These are phyloP conservation scores for Pulveroboletus sp. DNA, from an alignment of 768 basidiomycete genomes.

Conservation along the genomic window DNA sequence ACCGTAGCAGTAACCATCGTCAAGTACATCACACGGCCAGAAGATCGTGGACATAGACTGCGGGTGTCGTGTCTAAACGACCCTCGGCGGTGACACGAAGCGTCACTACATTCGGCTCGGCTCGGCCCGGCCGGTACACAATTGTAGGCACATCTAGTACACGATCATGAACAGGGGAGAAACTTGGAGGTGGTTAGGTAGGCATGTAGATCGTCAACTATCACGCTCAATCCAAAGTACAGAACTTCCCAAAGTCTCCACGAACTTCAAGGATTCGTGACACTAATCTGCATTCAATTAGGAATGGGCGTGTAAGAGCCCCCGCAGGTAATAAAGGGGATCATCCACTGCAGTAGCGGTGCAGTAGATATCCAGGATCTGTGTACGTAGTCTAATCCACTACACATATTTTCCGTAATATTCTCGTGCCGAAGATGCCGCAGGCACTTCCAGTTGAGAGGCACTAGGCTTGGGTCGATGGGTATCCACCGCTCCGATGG, in stretches of 20 bases:
- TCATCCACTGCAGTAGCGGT: too few species aligned
- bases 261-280: neutral
- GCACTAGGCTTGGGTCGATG: constrained; percentile 61
- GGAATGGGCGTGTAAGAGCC: neutral
- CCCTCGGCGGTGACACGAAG: too few species aligned
- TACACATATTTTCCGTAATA: constrained; percentile 31
- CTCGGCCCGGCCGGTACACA: too few species aligned
- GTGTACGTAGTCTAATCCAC: neutral
- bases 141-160: too few species aligned
- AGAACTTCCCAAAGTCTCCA: neutral
- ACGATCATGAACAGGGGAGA: neutral
- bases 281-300: neutral
- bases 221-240: neutral
- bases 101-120: too few species aligned
- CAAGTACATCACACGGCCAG: constrained; percentile 51
- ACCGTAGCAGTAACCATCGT: constrained; percentile 54
- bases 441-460: constrained; percentile 18
- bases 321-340: neutral
- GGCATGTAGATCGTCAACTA: too few species aligned
- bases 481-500: constrained; percentile 92
- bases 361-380: neutral
- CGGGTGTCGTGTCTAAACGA: neutral
- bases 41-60: constrained; percentile 40
- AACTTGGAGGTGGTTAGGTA: too few species aligned
- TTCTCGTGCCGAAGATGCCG: constrained; percentile 28